Evolutionary conservation across 768 basidiomycete genomes (phyloP).

Genomic region (Termitomyces sp.): DNA sequence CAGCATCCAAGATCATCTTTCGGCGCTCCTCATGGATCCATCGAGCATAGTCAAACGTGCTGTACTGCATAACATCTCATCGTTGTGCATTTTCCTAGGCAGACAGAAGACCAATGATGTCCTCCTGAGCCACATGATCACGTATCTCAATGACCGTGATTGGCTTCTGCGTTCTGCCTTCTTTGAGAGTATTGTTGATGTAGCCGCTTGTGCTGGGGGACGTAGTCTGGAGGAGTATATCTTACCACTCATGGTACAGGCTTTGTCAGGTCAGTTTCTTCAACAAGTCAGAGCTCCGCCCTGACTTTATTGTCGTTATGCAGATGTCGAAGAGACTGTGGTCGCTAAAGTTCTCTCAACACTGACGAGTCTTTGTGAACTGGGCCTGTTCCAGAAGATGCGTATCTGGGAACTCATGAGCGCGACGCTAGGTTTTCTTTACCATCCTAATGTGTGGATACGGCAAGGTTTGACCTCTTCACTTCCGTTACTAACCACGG

Average conservation of each 20-base stretch:
- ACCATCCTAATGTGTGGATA: constrained; percentile 96
- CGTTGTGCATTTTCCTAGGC: constrained; percentile 90
- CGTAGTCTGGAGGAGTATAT: constrained; percentile 94
- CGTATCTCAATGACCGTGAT: constrained; percentile 80
- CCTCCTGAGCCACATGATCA: constrained; percentile 83
- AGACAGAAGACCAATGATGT: constrained; percentile 93
- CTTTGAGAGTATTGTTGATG: constrained; percentile 93
- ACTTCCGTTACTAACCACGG: neutral
- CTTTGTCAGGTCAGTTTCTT: constrained; percentile 68
- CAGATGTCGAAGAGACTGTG: constrained; percentile 94
- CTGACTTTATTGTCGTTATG: constrained; percentile 4
- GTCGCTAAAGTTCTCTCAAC: constrained; percentile 86
- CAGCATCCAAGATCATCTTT: constrained; percentile 83
- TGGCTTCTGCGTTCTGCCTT: constrained; percentile 90
- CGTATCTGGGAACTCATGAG: constrained; percentile 97
- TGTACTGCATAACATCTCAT: constrained; percentile 79
- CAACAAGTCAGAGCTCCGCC: neutral
- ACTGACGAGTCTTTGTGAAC: constrained; percentile 82
- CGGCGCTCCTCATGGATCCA: constrained; percentile 80
- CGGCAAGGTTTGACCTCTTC: constrained; percentile 62
- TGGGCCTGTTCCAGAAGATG: constrained; percentile 89
- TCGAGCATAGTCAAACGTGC: constrained; percentile 90
- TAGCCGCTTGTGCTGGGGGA: constrained; percentile 90
- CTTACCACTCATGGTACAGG: constrained; percentile 93
- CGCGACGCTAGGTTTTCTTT: constrained; percentile 80